phyloP scores from a whole-genome alignment of 768 basidiomycete species.

The Naganishia vaughanmartiniae region DNA sequence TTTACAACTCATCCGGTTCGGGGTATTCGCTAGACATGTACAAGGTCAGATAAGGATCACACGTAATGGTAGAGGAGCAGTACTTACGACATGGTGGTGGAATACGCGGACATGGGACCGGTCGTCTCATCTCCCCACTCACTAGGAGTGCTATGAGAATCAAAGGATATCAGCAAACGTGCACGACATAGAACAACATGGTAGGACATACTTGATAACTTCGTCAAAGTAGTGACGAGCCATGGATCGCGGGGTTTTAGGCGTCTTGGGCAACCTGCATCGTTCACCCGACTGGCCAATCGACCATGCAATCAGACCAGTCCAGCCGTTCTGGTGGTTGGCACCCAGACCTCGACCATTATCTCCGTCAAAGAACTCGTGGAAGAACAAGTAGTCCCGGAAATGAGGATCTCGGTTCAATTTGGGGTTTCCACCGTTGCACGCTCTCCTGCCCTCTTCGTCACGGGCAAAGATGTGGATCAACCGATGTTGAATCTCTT shows the following conservation, averaged over 20 bases:
- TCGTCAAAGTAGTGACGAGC: conserved; percentile 92
- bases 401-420: conserved; percentile 91
- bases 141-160: conserved; percentile 36
- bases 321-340: conserved; percentile 97
- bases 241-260: conserved; percentile 62
- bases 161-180: conserved; percentile 39
- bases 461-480: conserved; percentile 98
- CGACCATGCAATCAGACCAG: conserved; percentile 54
- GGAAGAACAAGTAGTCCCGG: conserved; percentile 94
- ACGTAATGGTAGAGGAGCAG: background rate
- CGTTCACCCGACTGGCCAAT: conserved; percentile 74
- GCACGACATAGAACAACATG: conserved; percentile 30
- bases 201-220: conserved; percentile 39
- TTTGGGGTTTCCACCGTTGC: conserved; percentile 83
- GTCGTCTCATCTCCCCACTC: conserved; percentile 34
- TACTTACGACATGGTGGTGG: conserved; percentile 28
- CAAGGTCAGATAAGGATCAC: background rate
- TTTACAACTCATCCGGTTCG: conserved; percentile 49
- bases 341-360: conserved; percentile 89
- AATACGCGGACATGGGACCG: conserved; percentile 41
- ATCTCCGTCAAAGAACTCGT: conserved; percentile 76
- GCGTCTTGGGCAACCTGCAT: conserved; percentile 89
- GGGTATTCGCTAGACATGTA: conserved; percentile 40
- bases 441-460: conserved; percentile 75
- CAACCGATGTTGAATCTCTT: conserved; percentile 96